These are phyloP conservation scores for Orbilia blumenaviensis DNA, from an alignment of 2,329 filamentous ascomycete genomes.

Conservation along the genomic window DNA sequence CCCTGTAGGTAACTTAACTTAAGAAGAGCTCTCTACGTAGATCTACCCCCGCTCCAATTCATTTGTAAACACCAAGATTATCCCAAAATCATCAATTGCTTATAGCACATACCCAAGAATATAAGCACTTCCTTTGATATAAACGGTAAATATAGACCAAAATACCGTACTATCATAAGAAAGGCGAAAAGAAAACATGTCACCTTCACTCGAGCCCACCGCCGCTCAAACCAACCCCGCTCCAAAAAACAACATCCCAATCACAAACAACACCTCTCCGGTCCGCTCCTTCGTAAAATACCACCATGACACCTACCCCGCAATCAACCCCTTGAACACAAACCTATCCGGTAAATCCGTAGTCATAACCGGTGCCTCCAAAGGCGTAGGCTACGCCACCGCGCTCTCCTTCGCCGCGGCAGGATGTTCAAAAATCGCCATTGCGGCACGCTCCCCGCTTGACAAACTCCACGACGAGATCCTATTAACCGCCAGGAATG, in stretches of 20 bases:
- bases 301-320: constrained; percentile 26
- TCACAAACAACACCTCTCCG: constrained; percentile 5
- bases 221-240: not conserved
- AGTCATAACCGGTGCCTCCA: constrained; percentile 68
- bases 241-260: not conserved
- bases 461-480: constrained; percentile 60
- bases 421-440: constrained; percentile 65
- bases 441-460: constrained; percentile 67
- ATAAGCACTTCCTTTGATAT: no score
- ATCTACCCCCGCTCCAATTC: no score
- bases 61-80: no score
- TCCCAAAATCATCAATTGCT: no score
- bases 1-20: no score
- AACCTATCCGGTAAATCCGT: constrained; percentile 14
- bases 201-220: no score
- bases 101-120: no score
- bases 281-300: constrained; percentile 11
- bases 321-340: not conserved
- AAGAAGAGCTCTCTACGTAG: no score
- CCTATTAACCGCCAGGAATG: constrained; percentile 59
- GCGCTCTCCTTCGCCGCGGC: constrained; percentile 69
- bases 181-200: no score
- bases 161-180: no score
- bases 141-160: no score
- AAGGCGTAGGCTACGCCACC: constrained; percentile 67